Evolutionary conservation across 176 grass and related monocot species (phyloP), one percentile per base, ranked within the genome.

Genomic region (Aegilops umbellulata): DNA sequence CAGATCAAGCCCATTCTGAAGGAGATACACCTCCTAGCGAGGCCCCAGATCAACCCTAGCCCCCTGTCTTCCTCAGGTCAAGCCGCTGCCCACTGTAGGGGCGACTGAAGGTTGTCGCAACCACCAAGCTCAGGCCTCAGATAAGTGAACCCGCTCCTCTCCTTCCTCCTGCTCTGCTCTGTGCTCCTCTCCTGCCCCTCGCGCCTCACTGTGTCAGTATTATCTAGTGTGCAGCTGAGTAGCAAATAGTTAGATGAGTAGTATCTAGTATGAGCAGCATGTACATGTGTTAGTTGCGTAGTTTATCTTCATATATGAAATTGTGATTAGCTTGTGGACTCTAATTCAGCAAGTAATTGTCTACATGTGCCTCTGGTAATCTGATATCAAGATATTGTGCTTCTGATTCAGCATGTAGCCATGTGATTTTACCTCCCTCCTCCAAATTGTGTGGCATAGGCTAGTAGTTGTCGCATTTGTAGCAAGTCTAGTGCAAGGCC

Each of bases 371-470:
- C 44, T 49, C 3, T 75, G 42, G 17, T 51, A 75, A 30, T 75
- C 26, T 53, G 44, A 20, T 53, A 26, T 16, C 7, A 53, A 76
- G 25, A 76, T 51, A 20, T 16, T 6, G 24, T 74, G 23, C 23
- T 74, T 74, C 71, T 74, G 71, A 49, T 27, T 74, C 71, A 74
- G 71, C 41, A 74, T 74, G 71, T 74, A 47, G 39, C 23, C 71
- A 74, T 74, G 7, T 49, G 29, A 42, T 49, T 74, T 74, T 74
- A 14, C 41, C 41, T 46, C 70, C n/a, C 69, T 46, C 39, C 70
- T 74, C 70, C n/a, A 46, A 74, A 74, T 74, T 74, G 46, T 74
- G 39, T 27, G 27, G 14, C 7, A 13, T 47, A 74, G 41, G 44
- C 70, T 46, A 47, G 41, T 27, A 47, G 70, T 74, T 47, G 7